Conservation (phyloP, 2,329 filamentous ascomycete genomes). For the Penicillium verrucosum region DNA sequence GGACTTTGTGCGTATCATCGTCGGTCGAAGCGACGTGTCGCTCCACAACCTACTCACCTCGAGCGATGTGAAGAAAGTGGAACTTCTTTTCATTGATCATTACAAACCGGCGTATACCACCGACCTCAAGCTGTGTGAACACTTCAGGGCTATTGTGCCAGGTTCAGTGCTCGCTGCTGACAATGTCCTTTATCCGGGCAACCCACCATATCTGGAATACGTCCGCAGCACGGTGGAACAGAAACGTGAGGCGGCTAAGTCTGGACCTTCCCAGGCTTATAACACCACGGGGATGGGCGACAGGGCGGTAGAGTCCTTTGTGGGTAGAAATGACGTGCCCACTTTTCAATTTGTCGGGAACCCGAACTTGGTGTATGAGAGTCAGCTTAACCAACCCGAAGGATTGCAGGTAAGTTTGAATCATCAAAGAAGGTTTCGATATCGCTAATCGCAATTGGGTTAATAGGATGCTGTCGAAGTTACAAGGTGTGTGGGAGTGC, state of each 20-base stretch:
- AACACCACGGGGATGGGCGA: constrained; percentile 16
- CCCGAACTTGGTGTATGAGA: constrained; percentile 63
- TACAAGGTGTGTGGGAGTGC: constrained; percentile 30
- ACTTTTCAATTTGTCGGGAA: constrained; percentile 48
- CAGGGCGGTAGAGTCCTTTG: constrained; percentile 16
- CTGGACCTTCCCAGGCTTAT: constrained; percentile 17
- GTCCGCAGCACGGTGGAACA: constrained; percentile 62
- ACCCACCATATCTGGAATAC: constrained; percentile 55
- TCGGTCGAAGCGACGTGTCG: constrained; percentile 66
- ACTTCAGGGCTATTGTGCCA: constrained; percentile 59
- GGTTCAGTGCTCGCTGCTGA: constrained; percentile 49
- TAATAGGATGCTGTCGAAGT: constrained; percentile 33
- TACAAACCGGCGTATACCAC: constrained; percentile 71
- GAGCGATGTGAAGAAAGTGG: constrained; percentile 52
- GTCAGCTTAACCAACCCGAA: constrained; percentile 46
- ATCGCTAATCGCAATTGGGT: not conserved
- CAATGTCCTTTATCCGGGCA: constrained; percentile 45
- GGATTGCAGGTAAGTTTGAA: constrained; percentile 24
- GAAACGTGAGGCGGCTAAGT: constrained; percentile 50
- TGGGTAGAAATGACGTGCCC: constrained; percentile 20
- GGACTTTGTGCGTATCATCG: constrained; percentile 65
- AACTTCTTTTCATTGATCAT: constrained; percentile 75
- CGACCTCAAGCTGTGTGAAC: constrained; percentile 73
- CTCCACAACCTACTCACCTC: constrained; percentile 58
- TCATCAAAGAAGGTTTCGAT: not conserved